phyloP scores from a whole-genome alignment of 1,139 yeast genomes.

The Wickerhamiella infanticola region DNA sequence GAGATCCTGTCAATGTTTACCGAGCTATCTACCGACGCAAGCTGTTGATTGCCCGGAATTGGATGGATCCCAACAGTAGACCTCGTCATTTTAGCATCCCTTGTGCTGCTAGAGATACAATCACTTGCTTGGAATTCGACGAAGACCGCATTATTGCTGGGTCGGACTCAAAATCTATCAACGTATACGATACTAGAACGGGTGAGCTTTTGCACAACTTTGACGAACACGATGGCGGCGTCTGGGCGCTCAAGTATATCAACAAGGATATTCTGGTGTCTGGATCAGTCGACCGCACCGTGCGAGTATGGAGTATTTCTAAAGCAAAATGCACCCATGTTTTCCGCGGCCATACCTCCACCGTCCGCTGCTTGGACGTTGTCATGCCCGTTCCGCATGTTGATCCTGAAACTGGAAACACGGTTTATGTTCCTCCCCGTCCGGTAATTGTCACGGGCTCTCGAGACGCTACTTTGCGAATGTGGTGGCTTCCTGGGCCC shows the following conservation, averaged over 20 bases:
- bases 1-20: constrained; percentile 19
- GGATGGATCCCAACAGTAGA: constrained; percentile 64
- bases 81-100: constrained; percentile 58
- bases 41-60: constrained; percentile 47
- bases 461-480: constrained; percentile 74
- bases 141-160: constrained; percentile 86
- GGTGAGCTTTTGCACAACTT: constrained; percentile 41
- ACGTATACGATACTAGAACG: constrained; percentile 62
- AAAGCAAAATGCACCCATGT: constrained; percentile 70
- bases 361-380: constrained; percentile 81
- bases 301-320: constrained; percentile 75
- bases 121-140: constrained; percentile 88
- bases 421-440: constrained; percentile 39
- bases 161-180: constrained; percentile 72
- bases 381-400: constrained; percentile 38
- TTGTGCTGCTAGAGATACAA: constrained; percentile 70
- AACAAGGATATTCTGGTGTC: constrained; percentile 59
- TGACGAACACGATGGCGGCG: constrained; percentile 92
- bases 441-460: constrained; percentile 76
- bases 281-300: constrained; percentile 86
- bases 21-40: constrained; percentile 55
- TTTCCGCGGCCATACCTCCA: constrained; percentile 80
- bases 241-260: constrained; percentile 89
- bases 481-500: constrained; percentile 69
- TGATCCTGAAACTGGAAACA: constrained; percentile 32